Evolutionary conservation across 495 filamentous ascomycete species (phyloP), one percentile per base, ranked within the genome.

Genomic region (Penicillium soppii): DNA sequence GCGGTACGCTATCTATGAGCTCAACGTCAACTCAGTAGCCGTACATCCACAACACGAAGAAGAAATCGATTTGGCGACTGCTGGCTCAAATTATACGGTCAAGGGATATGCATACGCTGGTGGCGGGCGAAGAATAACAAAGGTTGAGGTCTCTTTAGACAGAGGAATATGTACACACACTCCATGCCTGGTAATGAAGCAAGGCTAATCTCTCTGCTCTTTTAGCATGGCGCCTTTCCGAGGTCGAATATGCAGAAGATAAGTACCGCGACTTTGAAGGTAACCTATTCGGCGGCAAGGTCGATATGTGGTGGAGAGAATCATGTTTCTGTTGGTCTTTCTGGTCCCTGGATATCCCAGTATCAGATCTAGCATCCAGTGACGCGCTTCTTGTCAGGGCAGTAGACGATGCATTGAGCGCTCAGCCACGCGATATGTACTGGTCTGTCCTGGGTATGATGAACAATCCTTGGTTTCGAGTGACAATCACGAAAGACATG

Each of bases 371-470:
- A 17, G 66, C 72, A 38, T 66, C 68, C 5, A 83, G 87, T 4
- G 77, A 82, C 35, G 91, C 92, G 52, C 81, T 97, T 13, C 73
- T 95, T 40, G 86, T 96, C 7, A 78, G 92, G 40, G 88, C 89
- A 4, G 96, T 96, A 89, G 92, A 97, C 61, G 92, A 97, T 40
- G 82, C 86, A 25, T 83, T 97, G 82, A 88, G 85, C 58, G 73
- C 90, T 1, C 91, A 96, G 62, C 92, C 92, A 5, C 77, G 88
- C 51, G 92, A 97, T 58, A 95, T 96, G 88, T 97, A 97, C 69
- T 97, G 92, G 92, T 89, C 82, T 49, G 92, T 96, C 15, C 71
- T 97, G 35, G 92, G 92, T 0, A 97, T 97, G 92, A 97, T 97
- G 92, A 96, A 97, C 65, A 97, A 96, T 61, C 87, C 91, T 6